Evolutionary conservation across 2,329 filamentous ascomycete species (phyloP), one percentile per base, ranked within the genome.

Genomic region (Phyllosticta citrichinensis): DNA sequence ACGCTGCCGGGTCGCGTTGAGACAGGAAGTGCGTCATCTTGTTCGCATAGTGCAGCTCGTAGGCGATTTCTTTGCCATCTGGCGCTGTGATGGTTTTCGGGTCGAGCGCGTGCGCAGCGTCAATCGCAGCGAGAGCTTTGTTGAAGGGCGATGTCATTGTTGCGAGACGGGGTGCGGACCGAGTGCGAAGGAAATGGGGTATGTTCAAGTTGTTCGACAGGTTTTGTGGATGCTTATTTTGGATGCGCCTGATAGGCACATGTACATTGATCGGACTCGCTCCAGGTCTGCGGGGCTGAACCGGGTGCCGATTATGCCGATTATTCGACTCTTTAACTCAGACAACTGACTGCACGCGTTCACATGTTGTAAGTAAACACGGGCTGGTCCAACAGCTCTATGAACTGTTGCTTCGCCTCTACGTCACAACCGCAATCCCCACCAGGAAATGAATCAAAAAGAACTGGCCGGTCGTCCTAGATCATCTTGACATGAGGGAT

Each of bases 31-130:
- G 75, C 57, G 87, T 90, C 87, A 92, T 92, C 73, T 90, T 85
- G 57, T 81, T 80, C 6, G 90, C 89, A 71, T 95, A 95, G 76
- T 91, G 85, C 1, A 93, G 84, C 74, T 95, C 91, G 74, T 90
- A 91, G 0, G 89, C 87, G 1, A 85, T 68, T 58, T 74, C 67
- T 35, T 73, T 69, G 63, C 71, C 74, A 59, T 79, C 74, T 61
- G 76, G 68, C 27, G 77, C 71, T 17, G 75, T 77, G 57, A 78
- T 73, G 62, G 78, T 80, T 68, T 77, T 87, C 3, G 88, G 87
- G 71, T 91, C 88, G 65, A 81, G 74, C 61, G 83, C 76, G 74
- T 91, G 88, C 0, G 87, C 89, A 60, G 82, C 80, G 75, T 94
- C 89, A 69, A 95, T 92, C 65, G 85, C 80, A 47, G 78, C 71